Conservation (phyloP, 768 basidiomycete species). For the Collybia nuda region DNA sequence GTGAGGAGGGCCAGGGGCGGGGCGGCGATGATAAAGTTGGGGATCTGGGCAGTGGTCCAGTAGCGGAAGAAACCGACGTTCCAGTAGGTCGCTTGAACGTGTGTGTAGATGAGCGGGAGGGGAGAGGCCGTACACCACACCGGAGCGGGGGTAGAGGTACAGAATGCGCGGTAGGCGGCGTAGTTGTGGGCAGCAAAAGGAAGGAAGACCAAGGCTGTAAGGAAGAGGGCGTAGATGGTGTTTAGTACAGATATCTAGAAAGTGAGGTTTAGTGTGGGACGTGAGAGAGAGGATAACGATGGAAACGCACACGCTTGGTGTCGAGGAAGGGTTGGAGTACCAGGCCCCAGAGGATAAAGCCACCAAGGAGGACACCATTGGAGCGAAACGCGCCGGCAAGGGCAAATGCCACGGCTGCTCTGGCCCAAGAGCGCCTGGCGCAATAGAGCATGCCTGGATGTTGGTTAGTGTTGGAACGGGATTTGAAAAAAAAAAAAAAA, state of each 20-base stretch:
- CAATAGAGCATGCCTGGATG: slow-evolving; percentile 62
- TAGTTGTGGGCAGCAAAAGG: slow-evolving; percentile 79
- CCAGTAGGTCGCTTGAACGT: slow-evolving; percentile 89
- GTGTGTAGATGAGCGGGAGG: slow-evolving; percentile 71
- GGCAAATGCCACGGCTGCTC: slow-evolving; percentile 61
- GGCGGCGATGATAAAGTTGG: slow-evolving; percentile 81
- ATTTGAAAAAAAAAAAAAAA: too few species aligned
- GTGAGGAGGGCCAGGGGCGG: slow-evolving; percentile 55
- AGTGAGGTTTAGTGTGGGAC: slow-evolving; percentile 2
- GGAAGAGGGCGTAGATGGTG: slow-evolving; percentile 33
- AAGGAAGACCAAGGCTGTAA: slow-evolving; percentile 46
- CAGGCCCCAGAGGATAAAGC: slow-evolving; percentile 77
- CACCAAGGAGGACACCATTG: slow-evolving; percentile 74
- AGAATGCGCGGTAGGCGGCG: slow-evolving; percentile 67
- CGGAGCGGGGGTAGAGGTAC: slow-evolving; percentile 31
- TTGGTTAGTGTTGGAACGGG: not conserved
- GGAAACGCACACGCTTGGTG: slow-evolving; percentile 28
- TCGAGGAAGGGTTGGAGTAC: slow-evolving; percentile 52
- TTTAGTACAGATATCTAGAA: slow-evolving; percentile 32
- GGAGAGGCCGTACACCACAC: slow-evolving; percentile 66
- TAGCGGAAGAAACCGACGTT: slow-evolving; percentile 81
- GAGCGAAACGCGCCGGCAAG: slow-evolving; percentile 70
- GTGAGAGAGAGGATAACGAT: not conserved
- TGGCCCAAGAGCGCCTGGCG: slow-evolving; percentile 46
- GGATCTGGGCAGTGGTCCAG: slow-evolving; percentile 80